phyloP scores from a whole-genome alignment of 768 basidiomycete species.

The Trametes elegans region DNA sequence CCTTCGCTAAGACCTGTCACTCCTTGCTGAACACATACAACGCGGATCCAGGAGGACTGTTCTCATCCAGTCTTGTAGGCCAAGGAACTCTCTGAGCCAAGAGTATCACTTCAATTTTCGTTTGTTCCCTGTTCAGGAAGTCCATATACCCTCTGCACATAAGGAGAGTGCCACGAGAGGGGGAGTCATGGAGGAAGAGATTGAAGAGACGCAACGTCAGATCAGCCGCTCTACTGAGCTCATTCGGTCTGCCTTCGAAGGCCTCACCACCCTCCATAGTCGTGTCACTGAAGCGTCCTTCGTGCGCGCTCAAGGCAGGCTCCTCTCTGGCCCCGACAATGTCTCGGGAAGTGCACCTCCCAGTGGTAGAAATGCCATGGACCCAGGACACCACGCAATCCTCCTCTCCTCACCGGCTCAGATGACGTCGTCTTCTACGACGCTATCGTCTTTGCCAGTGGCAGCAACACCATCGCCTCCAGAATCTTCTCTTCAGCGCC shows the following conservation, averaged over 20 bases:
- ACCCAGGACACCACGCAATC: constrained; percentile 26
- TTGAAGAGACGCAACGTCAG: constrained; percentile 16
- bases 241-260: constrained; percentile 16
- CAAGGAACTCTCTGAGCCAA: too few species aligned
- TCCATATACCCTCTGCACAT: background rate
- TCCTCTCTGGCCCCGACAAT: too few species aligned
- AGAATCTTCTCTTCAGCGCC: background rate
- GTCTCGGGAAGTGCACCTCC: background rate
- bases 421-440: background rate
- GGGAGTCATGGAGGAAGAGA: constrained; percentile 11
- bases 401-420: too few species aligned
- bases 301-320: background rate
- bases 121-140: too few species aligned
- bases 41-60: too few species aligned
- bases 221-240: constrained; percentile 9
- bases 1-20: too few species aligned
- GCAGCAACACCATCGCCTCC: background rate
- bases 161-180: background rate
- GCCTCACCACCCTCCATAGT: constrained; percentile 8
- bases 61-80: too few species aligned
- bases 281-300: constrained; percentile 2
- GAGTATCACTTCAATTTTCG: too few species aligned
- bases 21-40: too few species aligned
- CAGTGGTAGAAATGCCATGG: constrained; percentile 19
- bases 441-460: background rate